These are phyloP conservation scores for Penicillium goetzii DNA, from an alignment of 495 filamentous ascomycete species.

Conservation along the genomic window DNA sequence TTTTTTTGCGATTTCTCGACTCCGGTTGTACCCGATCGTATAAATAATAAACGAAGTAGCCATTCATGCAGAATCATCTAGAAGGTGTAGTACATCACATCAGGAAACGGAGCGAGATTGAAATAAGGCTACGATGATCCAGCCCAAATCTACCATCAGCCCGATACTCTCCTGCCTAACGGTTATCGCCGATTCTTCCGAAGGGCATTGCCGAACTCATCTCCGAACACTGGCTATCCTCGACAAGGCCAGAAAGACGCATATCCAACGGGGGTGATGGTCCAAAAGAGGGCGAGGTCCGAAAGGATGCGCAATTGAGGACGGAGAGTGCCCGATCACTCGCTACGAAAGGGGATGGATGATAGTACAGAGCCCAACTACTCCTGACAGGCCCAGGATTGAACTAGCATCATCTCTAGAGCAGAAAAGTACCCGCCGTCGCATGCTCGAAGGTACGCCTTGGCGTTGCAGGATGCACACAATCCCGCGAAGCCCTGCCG, in stretches of 20 bases:
- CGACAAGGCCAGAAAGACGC: background rate
- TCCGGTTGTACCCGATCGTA: background rate
- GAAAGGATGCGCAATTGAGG: conserved; percentile 3
- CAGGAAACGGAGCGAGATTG: background rate
- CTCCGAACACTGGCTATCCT: conserved; percentile 3
- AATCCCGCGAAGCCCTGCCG: conserved; percentile 18
- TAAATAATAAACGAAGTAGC: background rate
- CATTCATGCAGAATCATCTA: background rate
- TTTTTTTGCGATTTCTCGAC: background rate
- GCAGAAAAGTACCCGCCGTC: background rate
- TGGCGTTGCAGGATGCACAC: background rate
- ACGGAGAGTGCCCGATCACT: conserved; percentile 1
- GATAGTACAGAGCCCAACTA: background rate
- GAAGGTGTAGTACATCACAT: background rate
- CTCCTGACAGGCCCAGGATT: background rate
- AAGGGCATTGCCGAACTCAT: background rate
- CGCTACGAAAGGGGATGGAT: background rate
- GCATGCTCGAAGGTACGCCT: background rate
- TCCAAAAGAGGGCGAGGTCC: conserved; percentile 4
- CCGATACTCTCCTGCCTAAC: background rate
- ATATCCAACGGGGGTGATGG: background rate
- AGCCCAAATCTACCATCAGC: background rate
- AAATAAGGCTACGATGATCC: conserved; percentile 1
- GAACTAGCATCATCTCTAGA: background rate
- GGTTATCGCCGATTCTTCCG: background rate